Conservation (phyloP, 1,284 basidiomycete genomes). For the Takashimella tepidaria region DNA sequence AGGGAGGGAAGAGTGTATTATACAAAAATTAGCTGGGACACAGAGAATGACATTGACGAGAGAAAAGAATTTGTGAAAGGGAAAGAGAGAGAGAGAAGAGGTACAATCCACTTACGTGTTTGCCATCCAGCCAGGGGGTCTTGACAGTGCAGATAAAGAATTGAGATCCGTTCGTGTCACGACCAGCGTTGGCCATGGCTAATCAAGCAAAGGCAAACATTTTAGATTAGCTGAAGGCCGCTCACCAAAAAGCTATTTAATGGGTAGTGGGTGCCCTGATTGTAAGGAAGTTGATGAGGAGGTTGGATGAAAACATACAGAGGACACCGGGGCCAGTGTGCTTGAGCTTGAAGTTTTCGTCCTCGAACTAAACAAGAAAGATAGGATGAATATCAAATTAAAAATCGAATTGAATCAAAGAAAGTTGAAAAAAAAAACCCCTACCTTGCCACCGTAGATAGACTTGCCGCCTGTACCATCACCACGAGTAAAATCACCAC, state of each 20-base stretch:
- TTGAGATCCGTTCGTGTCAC: slow-evolving; percentile 49
- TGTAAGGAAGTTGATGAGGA: too few relatives aligned
- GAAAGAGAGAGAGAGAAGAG: background rate
- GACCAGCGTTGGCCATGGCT: slow-evolving; percentile 81
- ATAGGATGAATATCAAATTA: too few relatives aligned
- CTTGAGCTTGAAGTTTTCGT: slow-evolving; percentile 83
- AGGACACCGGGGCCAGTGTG: slow-evolving; percentile 79
- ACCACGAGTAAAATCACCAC: slow-evolving; percentile 65
- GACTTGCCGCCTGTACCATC: slow-evolving; percentile 61
- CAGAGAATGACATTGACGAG: background rate
- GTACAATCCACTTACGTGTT: slow-evolving; percentile 36
- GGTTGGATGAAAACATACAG: too few relatives aligned
- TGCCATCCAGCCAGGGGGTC: slow-evolving; percentile 58
- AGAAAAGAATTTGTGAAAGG: background rate
- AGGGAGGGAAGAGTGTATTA: background rate
- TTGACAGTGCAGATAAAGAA: slow-evolving; percentile 71
- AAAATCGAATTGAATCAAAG: too few relatives aligned
- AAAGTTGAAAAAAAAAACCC: too few relatives aligned
- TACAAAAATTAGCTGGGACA: too few relatives aligned
- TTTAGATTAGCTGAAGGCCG: slow-evolving; percentile 10
- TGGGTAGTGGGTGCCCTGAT: too few relatives aligned
- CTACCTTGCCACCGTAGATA: slow-evolving; percentile 54
- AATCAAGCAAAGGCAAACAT: too few relatives aligned
- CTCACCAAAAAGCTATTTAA: background rate
- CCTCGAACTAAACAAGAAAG: slow-evolving; percentile 57